These are phyloP conservation scores for Jacaranda copaia DNA, from an alignment of 257 asterid genomes.

Conservation along the genomic window DNA sequence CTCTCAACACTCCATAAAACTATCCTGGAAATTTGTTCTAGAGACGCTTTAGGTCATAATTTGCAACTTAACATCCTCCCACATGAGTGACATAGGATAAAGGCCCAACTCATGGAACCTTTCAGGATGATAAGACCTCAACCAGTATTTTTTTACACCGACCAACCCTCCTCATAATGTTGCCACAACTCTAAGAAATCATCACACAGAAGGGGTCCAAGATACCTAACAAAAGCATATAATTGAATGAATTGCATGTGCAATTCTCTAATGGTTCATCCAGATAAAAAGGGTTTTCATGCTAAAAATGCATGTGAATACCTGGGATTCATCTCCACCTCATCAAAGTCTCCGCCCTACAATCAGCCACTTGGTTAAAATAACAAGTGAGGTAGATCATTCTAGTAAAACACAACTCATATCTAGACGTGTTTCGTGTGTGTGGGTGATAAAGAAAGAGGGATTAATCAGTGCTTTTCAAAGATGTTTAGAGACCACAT, in stretches of 20 bases:
- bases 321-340: neutral
- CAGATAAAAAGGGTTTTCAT: neutral
- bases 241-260: conserved; percentile 1
- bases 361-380: neutral
- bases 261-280: neutral
- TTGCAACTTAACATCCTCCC: no score
- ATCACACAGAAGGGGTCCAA: neutral
- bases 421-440: neutral
- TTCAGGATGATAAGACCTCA: neutral
- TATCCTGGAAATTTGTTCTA: no score
- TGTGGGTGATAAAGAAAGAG: no score
- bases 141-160: neutral
- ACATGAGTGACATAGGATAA: no score
- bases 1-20: no score
- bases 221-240: conserved; percentile 15
- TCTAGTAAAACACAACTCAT: neutral
- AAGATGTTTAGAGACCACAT: neutral
- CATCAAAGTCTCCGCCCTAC: neutral
- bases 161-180: neutral
- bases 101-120: neutral
- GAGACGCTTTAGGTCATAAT: neutral
- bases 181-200: conserved; percentile 28
- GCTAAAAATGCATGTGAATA: neutral
- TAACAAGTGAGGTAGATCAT: neutral
- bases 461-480: neutral